Conservation (phyloP, 2,329 filamentous ascomycete species). For the Diaporthe sp. region DNA sequence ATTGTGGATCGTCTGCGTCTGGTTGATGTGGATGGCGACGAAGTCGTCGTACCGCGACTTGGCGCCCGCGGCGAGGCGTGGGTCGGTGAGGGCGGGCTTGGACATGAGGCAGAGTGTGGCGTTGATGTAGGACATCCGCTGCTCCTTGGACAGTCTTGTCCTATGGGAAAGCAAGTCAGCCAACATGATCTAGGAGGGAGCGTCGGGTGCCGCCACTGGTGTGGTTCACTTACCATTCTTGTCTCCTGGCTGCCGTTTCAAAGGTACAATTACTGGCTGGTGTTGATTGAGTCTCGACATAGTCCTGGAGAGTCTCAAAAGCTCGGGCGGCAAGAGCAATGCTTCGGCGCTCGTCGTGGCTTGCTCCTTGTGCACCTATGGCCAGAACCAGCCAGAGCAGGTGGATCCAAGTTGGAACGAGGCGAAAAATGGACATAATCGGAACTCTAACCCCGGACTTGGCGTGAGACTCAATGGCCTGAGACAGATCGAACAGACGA, state of each 20-base stretch:
- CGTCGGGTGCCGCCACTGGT: not conserved
- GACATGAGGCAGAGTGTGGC: slow-evolving; percentile 48
- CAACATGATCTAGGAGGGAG: rapidly evolving
- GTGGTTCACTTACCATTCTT: slow-evolving; percentile 40
- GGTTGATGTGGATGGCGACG: slow-evolving; percentile 46
- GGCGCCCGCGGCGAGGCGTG: slow-evolving; percentile 46
- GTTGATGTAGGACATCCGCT: slow-evolving; percentile 47
- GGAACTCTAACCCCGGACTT: slow-evolving; percentile 4
- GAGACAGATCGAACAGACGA: slow-evolving; percentile 8
- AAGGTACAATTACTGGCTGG: slow-evolving; percentile 40
- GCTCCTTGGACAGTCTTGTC: slow-evolving; percentile 28
- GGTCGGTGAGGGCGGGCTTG: slow-evolving; percentile 43
- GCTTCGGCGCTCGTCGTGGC: slow-evolving; percentile 2
- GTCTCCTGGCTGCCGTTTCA: slow-evolving; percentile 41
- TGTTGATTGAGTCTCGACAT: slow-evolving; percentile 17
- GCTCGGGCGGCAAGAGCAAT: slow-evolving; percentile 6
- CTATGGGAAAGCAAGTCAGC: slow-evolving; percentile 19
- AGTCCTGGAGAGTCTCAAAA: slow-evolving; percentile 1
- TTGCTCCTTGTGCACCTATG: slow-evolving; percentile 14
- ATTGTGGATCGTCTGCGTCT: slow-evolving; percentile 40
- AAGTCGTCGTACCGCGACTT: slow-evolving; percentile 48
- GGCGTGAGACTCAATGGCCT: not conserved
- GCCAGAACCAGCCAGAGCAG: slow-evolving; percentile 20
- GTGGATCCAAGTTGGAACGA: not conserved
- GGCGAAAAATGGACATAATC: slow-evolving; percentile 14